phyloP scores from a whole-genome alignment of 2,329 filamentous ascomycete genomes.

The Hypocreales sp. region DNA sequence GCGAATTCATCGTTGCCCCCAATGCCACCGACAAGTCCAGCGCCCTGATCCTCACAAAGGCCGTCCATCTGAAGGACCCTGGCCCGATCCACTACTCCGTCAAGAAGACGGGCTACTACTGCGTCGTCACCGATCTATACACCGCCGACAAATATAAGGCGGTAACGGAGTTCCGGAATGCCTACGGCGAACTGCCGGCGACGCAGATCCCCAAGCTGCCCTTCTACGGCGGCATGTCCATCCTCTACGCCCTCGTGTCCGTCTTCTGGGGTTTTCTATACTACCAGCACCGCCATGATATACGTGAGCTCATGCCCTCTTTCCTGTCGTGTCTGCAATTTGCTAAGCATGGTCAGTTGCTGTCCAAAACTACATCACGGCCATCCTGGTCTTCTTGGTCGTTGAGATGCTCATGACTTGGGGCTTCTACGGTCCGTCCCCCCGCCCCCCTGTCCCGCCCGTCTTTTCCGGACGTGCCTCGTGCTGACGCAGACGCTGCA shows the following conservation, averaged over 20 bases:
- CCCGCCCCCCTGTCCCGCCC: not conserved
- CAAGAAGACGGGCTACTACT: slow-evolving; percentile 90
- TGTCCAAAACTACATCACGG: slow-evolving; percentile 98
- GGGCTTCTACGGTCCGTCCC: slow-evolving; percentile 74
- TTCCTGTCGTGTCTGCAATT: not conserved
- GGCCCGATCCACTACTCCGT: slow-evolving; percentile 67
- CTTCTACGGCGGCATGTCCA: slow-evolving; percentile 89
- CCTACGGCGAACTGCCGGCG: slow-evolving; percentile 88
- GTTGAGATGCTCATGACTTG: slow-evolving; percentile 97
- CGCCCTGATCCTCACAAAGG: slow-evolving; percentile 61
- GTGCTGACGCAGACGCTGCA: slow-evolving; percentile 34
- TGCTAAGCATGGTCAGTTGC: slow-evolving; percentile 40
- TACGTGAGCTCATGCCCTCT: slow-evolving; percentile 36
- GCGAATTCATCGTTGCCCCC: slow-evolving; percentile 66
- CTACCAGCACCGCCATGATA: slow-evolving; percentile 85
- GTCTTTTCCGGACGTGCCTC: too few species aligned
- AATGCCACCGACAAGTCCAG: slow-evolving; percentile 60
- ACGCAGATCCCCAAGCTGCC: slow-evolving; percentile 94
- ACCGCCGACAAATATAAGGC: slow-evolving; percentile 56
- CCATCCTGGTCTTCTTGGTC: slow-evolving; percentile 86
- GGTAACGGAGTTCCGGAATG: slow-evolving; percentile 83
- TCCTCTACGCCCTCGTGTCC: slow-evolving; percentile 79
- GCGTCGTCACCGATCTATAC: slow-evolving; percentile 65
- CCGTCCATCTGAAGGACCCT: slow-evolving; percentile 66
- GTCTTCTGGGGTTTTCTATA: slow-evolving; percentile 87